Evolutionary conservation across 805 yeast genomes (phyloP).

Genomic region (Tetrapisispora iriomotensis): DNA sequence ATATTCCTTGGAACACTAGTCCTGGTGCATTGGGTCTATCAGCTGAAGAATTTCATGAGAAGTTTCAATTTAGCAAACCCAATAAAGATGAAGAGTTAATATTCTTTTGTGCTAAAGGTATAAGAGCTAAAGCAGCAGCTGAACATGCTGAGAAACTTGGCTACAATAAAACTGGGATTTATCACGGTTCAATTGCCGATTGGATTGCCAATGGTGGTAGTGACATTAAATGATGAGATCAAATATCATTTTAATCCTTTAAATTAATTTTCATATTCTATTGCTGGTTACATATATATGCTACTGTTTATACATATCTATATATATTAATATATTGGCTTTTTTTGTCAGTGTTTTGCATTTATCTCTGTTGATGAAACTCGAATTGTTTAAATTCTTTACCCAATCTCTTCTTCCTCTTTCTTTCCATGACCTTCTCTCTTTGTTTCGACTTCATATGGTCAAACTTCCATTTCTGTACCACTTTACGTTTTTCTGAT

Average conservation of each 20-base stretch:
- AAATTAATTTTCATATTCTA: too few relatives aligned
- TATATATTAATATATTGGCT: neutral
- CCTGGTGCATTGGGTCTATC: constrained; percentile 77
- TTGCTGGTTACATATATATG: too few relatives aligned
- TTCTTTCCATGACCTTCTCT: constrained; percentile 77
- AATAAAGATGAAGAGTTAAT: constrained; percentile 49
- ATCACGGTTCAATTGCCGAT: constrained; percentile 73
- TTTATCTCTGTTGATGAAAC: constrained; percentile 20
- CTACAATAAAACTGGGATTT: constrained; percentile 63
- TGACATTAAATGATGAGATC: neutral
- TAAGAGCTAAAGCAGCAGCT: constrained; percentile 72
- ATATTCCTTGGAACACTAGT: constrained; percentile 71
- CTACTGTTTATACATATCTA: neutral
- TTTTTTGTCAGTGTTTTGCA: neutral
- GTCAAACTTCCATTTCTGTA: constrained; percentile 71
- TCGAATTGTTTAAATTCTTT: constrained; percentile 56
- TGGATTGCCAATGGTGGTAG: constrained; percentile 41
- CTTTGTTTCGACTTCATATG: constrained; percentile 61
- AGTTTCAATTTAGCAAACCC: constrained; percentile 73
- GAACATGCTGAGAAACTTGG: constrained; percentile 74
- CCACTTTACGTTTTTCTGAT: constrained; percentile 60
- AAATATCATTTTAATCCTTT: too few relatives aligned
- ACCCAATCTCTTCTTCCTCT: constrained; percentile 76
- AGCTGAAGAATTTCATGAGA: constrained; percentile 56
- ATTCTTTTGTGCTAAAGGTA: constrained; percentile 82